phyloP scores from a whole-genome alignment of 257 asterid genomes.

The Solanum lycopersicoides region DNA sequence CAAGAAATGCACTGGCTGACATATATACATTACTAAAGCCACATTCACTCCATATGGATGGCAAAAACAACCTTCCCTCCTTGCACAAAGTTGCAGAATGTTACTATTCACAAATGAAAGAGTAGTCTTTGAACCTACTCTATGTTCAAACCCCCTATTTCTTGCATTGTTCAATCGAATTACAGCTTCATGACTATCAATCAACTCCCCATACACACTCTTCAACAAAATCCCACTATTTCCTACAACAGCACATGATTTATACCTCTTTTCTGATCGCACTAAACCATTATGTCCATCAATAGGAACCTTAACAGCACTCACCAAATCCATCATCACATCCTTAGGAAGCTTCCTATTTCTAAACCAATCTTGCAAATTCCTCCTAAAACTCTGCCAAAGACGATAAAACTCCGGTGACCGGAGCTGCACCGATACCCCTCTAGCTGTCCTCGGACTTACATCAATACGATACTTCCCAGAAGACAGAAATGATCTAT shows the following conservation, averaged over 20 bases:
- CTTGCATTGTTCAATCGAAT: conserved; percentile 84
- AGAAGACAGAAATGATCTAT: conserved; percentile 69
- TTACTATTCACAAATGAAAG: conserved; percentile 87
- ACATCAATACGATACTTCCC: conserved; percentile 42
- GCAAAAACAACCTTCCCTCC: conserved; percentile 76
- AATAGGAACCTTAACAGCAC: conserved; percentile 15
- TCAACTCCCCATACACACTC: conserved; percentile 35
- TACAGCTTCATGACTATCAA: conserved; percentile 73
- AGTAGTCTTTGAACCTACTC: conserved; percentile 67
- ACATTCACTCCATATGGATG: conserved; percentile 79
- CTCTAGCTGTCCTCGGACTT: conserved; percentile 39
- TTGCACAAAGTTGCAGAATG: conserved; percentile 65
- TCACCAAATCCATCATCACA: conserved; percentile 38
- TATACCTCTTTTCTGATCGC: conserved; percentile 17
- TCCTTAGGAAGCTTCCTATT: conserved; percentile 40
- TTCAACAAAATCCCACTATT: conserved; percentile 83
- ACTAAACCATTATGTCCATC: conserved; percentile 18
- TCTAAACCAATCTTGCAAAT: conserved; percentile 62
- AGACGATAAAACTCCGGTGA: conserved; percentile 61
- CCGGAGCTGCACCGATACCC: conserved; percentile 43
- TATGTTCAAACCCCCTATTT: conserved; percentile 38
- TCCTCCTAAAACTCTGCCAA: conserved; percentile 56
- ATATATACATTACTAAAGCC: conserved; percentile 66
- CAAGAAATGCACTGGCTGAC: conserved; percentile 87
- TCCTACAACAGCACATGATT: conserved; percentile 89